Conservation (phyloP, 805 yeast genomes). For the Saturnispora saitoi region DNA sequence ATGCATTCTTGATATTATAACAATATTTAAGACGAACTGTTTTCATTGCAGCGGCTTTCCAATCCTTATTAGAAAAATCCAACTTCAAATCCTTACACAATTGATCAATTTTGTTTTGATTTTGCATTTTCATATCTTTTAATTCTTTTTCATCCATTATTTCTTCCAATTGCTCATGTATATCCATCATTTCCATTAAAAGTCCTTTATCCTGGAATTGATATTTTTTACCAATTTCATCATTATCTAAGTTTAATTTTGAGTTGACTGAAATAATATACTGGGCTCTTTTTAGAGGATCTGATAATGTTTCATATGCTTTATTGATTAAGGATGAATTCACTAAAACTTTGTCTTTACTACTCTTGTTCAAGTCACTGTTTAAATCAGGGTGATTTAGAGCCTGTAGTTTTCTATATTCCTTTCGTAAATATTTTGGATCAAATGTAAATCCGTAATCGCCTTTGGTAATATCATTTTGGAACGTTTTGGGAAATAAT, state of each 20-base stretch:
- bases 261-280: conserved; percentile 39
- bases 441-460: conserved; percentile 50
- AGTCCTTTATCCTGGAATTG: conserved; percentile 39
- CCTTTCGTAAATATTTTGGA: conserved; percentile 50
- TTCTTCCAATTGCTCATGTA: conserved; percentile 74
- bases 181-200: conserved; percentile 70
- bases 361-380: conserved; percentile 20
- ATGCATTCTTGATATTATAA: conserved; percentile 65
- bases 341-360: conserved; percentile 20
- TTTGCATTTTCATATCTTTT: conserved; percentile 41
- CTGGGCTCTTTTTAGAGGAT: conserved; percentile 66
- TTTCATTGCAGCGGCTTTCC: conserved; percentile 52
- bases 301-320: conserved; percentile 64
- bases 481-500: conserved; percentile 70
- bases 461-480: conserved; percentile 52
- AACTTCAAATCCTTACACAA: conserved; percentile 38
- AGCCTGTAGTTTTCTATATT: conserved; percentile 66
- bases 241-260: conserved; percentile 50
- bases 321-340: conserved; percentile 52
- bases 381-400: conserved; percentile 71
- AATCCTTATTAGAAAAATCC: conserved; percentile 40
- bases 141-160: conserved; percentile 54
- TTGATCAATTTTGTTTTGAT: conserved; percentile 43
- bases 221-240: conserved; percentile 38
- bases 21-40: conserved; percentile 76